A percentile compares a stretch with the other conserved stretches of the same genome.
phyloP scores from a whole-genome alignment of 352 stramenopile species.

The Phytopythium delawarense region DNA sequence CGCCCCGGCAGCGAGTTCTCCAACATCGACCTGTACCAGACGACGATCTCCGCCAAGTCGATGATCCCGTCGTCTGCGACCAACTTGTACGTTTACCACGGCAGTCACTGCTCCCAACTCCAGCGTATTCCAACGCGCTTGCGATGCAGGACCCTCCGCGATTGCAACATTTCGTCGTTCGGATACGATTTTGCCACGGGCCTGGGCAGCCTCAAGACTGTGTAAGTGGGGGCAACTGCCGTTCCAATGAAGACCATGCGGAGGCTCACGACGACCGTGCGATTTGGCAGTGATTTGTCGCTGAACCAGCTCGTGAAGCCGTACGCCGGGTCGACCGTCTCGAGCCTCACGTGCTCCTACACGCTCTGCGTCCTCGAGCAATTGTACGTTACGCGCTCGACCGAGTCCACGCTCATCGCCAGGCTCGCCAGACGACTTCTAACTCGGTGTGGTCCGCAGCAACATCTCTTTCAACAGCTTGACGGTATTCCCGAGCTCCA shows the following conservation, averaged over 20 bases:
- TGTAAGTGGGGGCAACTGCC: conserved; percentile 16
- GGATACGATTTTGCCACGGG: conserved; percentile 24
- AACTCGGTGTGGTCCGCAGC: conserved; percentile 6
- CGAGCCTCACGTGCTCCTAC: conserved; percentile 11
- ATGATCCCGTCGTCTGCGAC: conserved; percentile 18
- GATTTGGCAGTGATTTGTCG: conserved; percentile 31
- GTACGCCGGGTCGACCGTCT: conserved; percentile 26
- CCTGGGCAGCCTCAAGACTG: conserved; percentile 17
- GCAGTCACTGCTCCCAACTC: not conserved
- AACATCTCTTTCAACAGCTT: conserved; percentile 35
- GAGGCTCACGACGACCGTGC: not conserved
- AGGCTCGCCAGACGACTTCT: too few relatives aligned
- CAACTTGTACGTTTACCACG: conserved; percentile 14
- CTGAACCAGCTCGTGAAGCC: conserved; percentile 25
- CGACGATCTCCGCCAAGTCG: conserved; percentile 7
- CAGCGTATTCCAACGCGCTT: not conserved
- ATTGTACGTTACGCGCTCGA: conserved; percentile 20
- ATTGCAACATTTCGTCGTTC: conserved; percentile 39
- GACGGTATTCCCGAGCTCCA: conserved; percentile 17
- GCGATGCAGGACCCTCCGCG: conserved; percentile 26
- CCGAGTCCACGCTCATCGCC: not conserved
- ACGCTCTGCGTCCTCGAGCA: conserved; percentile 19
- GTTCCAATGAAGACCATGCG: too few relatives aligned
- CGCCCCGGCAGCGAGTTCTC: conserved; percentile 10
- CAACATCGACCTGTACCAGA: conserved; percentile 24